Base-by-base conservation (phyloP, 2,329 filamentous ascomycete genomes). In the Fusarium dimerum region DNA sequence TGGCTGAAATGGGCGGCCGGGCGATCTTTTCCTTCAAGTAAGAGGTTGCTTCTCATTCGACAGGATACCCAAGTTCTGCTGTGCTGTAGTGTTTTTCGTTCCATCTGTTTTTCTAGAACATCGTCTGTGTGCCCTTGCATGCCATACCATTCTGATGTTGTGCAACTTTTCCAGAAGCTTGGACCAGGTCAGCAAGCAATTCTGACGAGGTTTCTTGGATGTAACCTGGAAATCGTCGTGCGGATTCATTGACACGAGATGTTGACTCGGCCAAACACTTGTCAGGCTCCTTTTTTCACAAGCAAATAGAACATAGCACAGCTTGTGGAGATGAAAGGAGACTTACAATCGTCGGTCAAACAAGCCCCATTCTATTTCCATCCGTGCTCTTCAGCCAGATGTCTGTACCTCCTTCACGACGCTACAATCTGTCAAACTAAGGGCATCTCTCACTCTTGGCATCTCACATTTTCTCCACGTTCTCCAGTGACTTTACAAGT, bases 101-200 rank as follows among this genome's bases (percentile, higher is more conserved):
- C 63, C 57, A 62, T 52, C 48, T 57, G 51, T 38, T 54, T 59
- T 66, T 66, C 64, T 66, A 66, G 64, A 66, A 66, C 60, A 59
- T 26, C 20, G 60, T 26, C 20, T 26, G 20, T 59, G 57, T 50
- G 56, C 62, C 63, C 64, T 57, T 66, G 64, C 64, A 65, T 65
- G 50, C 55, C 51, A 45, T 51, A 26, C 20, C 20, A 26, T 7
- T 26, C 20, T 15, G 13, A 36, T 36, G 32, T 12, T 36, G 32
- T 15, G 13, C 32, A 15, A 36, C 32, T 36, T 36, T 36, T 50
- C 54, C 47, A 44, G 51, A 57, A 66, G 64, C 64, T 66, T 57
- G 63, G 63, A 54, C 64, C 62, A 65, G 30, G 43, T 29, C 43
- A 54, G 13, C 9, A 5, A 15, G 32, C 9, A 12, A 15, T 10